Evolutionary conservation across 805 yeast genomes (phyloP), one percentile per base, ranked within the genome.

Genomic region (Starmerella stigmatis): DNA sequence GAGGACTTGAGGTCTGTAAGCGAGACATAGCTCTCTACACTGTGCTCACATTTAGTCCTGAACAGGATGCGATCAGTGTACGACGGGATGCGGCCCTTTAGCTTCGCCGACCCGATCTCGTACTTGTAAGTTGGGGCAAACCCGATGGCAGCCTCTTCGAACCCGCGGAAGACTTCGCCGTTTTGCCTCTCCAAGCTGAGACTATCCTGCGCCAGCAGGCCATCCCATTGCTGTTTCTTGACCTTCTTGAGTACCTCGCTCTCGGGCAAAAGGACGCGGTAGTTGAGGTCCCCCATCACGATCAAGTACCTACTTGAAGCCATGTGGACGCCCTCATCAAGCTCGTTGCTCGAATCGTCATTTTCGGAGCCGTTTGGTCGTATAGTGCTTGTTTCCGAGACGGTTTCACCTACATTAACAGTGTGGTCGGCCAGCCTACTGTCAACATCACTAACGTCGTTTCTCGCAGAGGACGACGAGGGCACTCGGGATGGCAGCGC

Each of bases 51-150:
- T 6, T 15, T n/a, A 3, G 61, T 60, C 1, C 69, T 59, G 56
- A 62, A 69, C 17, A 76, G 55, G 3, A 77, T 67, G 26, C 83
- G 64, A 49, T 77, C 83, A 0, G 81, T 76, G 56, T 76, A 77
- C 1, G 80, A 73, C 0, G 83, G 81, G 6, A 63, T 59, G 39
- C 81, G 62, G 16, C 55, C 60, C 4, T 53, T 43, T 17, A 49
- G 49, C 27, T 43, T 37, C 26, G 53, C 43, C 2, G 59, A 52
- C 11, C 62, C 65, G 19, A 56, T 39, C 36, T 46, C 53, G 47
- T 70, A 61, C 53, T 75, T 76, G 56, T 72, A 77, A 2, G 81
- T 75, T 0, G 83, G 83, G 2, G 69, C 60, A 55, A 77, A 77
- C 1, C 50, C 41, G 17, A 78, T 68, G 1, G 55, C 52, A 2